phyloP scores from a whole-genome alignment of 352 stramenopile genomes.

The Phytophthora ramorum region DNA sequence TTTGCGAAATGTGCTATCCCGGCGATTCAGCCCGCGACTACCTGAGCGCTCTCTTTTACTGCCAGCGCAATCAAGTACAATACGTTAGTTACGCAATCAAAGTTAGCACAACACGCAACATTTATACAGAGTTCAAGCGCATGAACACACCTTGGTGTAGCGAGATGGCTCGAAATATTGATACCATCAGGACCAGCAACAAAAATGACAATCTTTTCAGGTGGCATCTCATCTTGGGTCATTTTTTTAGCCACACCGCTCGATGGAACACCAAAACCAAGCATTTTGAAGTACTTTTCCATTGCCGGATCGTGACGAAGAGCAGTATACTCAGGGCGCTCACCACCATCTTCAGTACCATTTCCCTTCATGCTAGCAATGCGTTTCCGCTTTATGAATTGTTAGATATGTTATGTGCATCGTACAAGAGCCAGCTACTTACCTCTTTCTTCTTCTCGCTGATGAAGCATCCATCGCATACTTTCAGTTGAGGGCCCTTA shows the following conservation, averaged over 20 bases:
- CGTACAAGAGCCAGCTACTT: conserved; percentile 23
- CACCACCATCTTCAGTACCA: conserved; percentile 13
- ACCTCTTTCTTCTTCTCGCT: conserved; percentile 70
- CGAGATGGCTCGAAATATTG: neutral
- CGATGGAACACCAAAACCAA: conserved; percentile 73
- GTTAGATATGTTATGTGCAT: conserved; percentile 13
- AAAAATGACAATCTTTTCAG: conserved; percentile 70
- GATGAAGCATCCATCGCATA: conserved; percentile 81
- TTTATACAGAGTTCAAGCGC: neutral
- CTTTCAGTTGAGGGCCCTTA: conserved; percentile 52
- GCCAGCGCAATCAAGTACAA: neutral
- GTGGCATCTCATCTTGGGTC: conserved; percentile 72
- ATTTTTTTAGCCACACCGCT: conserved; percentile 84
- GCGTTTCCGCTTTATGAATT: conserved; percentile 45
- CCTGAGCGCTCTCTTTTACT: conserved; percentile 19
- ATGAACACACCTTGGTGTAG: conserved; percentile 15
- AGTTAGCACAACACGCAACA: neutral
- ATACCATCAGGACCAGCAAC: conserved; percentile 50
- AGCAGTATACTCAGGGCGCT: conserved; percentile 61
- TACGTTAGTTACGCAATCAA: neutral
- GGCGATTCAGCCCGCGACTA: conserved; percentile 33
- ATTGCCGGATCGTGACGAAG: conserved; percentile 66
- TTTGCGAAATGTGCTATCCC: conserved; percentile 72
- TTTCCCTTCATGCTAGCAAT: conserved; percentile 31
- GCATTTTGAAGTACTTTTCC: conserved; percentile 90